Evolutionary conservation across 2,329 filamentous ascomycete species (phyloP), one percentile per base, ranked within the genome.

Genomic region (Neodidymelliopsis sp.): DNA sequence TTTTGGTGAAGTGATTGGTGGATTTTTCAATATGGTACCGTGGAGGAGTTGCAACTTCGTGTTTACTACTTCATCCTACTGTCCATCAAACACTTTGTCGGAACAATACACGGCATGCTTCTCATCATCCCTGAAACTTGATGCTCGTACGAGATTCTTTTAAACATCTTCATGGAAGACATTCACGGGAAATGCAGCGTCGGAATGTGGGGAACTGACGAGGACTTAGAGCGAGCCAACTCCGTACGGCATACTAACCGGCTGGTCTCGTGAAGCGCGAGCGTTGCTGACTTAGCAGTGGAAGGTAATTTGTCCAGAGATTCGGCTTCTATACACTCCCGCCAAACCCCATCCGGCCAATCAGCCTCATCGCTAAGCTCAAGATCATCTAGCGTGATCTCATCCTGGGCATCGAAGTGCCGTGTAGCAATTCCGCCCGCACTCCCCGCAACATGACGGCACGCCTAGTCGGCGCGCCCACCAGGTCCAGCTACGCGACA

Each of bases 371-470:
- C n/a, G n/a, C 16, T 41, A 36, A 35, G 9, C 40, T 34, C 2
- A 11, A 50, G 10, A 22, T 9, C 15, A 16, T 20, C 3, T 15
- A 43, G 39, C 13, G 38, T 20, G 4, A 8, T 13, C 4, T 15
- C 12, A 4, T 10, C 31, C 59, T 57, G 54, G 57, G 53, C 52
- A 48, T 25, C 35, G 50, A 60, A 62, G 47, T 65, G 62, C 62
- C 62, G 62, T 53, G 35, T 48, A 58, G 37, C 51, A 49, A 37
- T 62, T 62, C 62, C 62, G 62, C 59, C 59, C 25, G 22, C 44
- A 54, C 56, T 40, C 47, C 61, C 61, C 61, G 61, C 61, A 64
- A 62, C 49, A 59, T 65, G 57, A 59, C 60, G 62, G 60, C 53
- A 65, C 48, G 54, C 50, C 27, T n/a, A 18, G 38, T 31, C 52